Conservation (phyloP, 2,329 filamentous ascomycete species). For the Venturia nashicola region DNA sequence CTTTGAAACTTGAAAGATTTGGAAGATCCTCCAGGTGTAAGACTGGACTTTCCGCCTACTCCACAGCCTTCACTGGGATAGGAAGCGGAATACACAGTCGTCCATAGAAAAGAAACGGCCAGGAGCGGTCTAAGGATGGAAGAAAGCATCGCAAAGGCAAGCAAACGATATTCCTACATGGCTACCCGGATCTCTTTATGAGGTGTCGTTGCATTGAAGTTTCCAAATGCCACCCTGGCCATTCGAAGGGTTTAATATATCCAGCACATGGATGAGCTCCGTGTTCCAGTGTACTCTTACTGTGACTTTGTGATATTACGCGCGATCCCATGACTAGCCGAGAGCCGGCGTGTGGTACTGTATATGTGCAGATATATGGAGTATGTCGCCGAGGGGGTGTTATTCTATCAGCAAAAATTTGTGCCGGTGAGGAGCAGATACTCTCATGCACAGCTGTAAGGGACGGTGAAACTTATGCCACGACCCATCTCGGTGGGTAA, state of each 20-base stretch:
- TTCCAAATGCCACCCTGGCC: background rate
- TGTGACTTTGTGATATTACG: background rate
- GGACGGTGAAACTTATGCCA: background rate
- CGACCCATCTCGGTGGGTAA: background rate
- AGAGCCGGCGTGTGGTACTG: too few species aligned
- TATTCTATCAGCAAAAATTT: background rate
- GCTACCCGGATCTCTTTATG: background rate
- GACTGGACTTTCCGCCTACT: background rate
- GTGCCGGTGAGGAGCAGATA: background rate
- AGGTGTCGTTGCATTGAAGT: background rate
- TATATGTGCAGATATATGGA: too few species aligned
- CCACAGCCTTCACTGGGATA: background rate
- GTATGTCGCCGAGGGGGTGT: background rate
- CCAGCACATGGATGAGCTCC: background rate
- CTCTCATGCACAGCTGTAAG: background rate
- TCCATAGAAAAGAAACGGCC: background rate
- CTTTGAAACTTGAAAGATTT: slow-evolving; percentile 1
- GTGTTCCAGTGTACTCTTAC: background rate
- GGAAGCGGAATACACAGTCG: background rate
- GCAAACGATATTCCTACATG: background rate
- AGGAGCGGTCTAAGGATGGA: background rate
- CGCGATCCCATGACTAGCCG: background rate
- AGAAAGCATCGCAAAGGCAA: background rate
- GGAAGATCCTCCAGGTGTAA: background rate
- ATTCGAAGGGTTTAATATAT: background rate